phyloP scores from a whole-genome alignment of 495 filamentous ascomycete species.

The Aspergillus steynii region DNA sequence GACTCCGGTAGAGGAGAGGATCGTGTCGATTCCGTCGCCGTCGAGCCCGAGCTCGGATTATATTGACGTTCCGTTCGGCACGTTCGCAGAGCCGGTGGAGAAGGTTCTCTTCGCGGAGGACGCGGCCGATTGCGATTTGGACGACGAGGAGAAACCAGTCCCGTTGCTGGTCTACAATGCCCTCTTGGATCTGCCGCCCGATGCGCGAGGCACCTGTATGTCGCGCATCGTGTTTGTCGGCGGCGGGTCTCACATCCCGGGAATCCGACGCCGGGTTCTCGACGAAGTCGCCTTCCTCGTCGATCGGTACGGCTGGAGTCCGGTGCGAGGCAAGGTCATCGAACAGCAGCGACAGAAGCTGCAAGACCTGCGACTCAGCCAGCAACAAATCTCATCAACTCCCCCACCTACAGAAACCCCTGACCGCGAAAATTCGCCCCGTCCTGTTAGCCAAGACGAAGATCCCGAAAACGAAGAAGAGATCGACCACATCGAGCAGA shows the following conservation, averaged over 20 bases:
- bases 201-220: conserved; percentile 84
- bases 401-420: background rate
- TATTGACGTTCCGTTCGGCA: conserved; percentile 61
- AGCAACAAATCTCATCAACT: conserved; percentile 14
- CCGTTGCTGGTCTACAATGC: conserved; percentile 71
- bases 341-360: conserved; percentile 56
- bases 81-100: conserved; percentile 73
- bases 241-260: conserved; percentile 76
- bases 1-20: conserved; percentile 14
- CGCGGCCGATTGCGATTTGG: conserved; percentile 56
- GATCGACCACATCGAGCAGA: conserved; percentile 63
- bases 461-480: conserved; percentile 51
- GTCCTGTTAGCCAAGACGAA: conserved; percentile 7
- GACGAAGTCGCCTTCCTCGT: conserved; percentile 68
- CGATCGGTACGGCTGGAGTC: conserved; percentile 72
- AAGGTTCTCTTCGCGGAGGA: conserved; percentile 66
- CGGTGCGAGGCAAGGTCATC: conserved; percentile 61
- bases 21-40: conserved; percentile 46
- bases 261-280: conserved; percentile 77
- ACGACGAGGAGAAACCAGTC: conserved; percentile 82
- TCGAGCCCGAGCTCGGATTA: conserved; percentile 38
- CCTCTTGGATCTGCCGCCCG: conserved; percentile 74
- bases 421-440: conserved; percentile 13
- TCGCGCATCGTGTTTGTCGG: conserved; percentile 86
- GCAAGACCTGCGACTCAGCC: conserved; percentile 42